These are phyloP conservation scores for Dryadomyces quercus-mongolicae DNA, from an alignment of 2,329 filamentous ascomycete species.

Conservation along the genomic window DNA sequence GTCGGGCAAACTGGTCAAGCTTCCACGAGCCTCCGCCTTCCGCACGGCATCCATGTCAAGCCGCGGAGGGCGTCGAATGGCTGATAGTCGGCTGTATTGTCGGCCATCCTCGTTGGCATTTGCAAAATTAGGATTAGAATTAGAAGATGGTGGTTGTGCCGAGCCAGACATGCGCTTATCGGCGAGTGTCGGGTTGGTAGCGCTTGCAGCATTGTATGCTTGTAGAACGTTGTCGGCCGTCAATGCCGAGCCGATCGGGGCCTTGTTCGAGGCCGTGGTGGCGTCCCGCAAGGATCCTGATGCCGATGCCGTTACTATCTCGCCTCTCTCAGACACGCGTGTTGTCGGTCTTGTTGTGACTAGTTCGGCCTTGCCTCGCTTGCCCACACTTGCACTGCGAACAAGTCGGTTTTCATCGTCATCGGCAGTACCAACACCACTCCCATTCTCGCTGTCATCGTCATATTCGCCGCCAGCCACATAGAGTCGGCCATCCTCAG, in stretches of 20 bases:
- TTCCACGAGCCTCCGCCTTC: slow-evolving; percentile 72
- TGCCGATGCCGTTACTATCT: slow-evolving; percentile 14
- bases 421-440: slow-evolving; percentile 20
- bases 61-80: slow-evolving; percentile 53
- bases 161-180: slow-evolving; percentile 12
- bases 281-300: slow-evolving; percentile 26
- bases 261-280: slow-evolving; percentile 25
- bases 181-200: slow-evolving; percentile 26
- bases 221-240: slow-evolving; percentile 36
- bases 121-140: slow-evolving; percentile 3
- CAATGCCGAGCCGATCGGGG: slow-evolving; percentile 16
- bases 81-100: slow-evolving; percentile 37
- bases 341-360: slow-evolving; percentile 27
- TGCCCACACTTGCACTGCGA: slow-evolving; percentile 48
- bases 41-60: slow-evolving; percentile 74
- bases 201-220: slow-evolving; percentile 36
- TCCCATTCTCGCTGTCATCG: slow-evolving; percentile 27
- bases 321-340: slow-evolving; percentile 1
- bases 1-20: slow-evolving; percentile 83
- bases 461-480: slow-evolving; percentile 30
- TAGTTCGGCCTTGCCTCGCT: slow-evolving; percentile 44
- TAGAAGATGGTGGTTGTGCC: slow-evolving; percentile 14
- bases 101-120: background rate
- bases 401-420: slow-evolving; percentile 47
- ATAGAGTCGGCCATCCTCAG: slow-evolving; percentile 26